A percentile compares a stretch with the other conserved stretches of the same genome.
These are phyloP conservation scores for Elaeis oleifera DNA, from an alignment of 202 grass and related monocot species.

Conservation along the genomic window DNA sequence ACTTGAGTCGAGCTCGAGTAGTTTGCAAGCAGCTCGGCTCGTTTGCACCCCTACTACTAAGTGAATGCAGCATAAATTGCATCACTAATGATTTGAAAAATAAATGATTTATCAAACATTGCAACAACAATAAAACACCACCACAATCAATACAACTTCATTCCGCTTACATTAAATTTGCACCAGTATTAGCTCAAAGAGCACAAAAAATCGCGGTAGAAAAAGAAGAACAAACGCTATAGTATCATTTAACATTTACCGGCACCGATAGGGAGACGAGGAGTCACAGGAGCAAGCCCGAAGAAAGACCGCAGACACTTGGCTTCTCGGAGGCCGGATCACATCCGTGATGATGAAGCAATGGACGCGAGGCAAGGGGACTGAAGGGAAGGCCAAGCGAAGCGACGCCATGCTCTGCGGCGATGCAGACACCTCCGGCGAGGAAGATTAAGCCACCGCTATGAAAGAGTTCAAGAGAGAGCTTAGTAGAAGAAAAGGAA, in stretches of 20 bases:
- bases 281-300: constrained; percentile 31
- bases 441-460: constrained; percentile 31
- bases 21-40: no score
- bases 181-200: not conserved
- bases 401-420: constrained; percentile 45
- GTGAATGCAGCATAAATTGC: no score
- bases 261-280: not conserved
- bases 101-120: no score
- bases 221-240: not conserved
- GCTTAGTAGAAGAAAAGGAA: no score
- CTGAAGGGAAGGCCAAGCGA: constrained; percentile 11
- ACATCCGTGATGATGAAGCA: constrained; percentile 5
- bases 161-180: no score
- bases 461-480: constrained; percentile 8
- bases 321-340: constrained; percentile 22
- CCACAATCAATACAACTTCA: no score
- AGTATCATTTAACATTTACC: constrained; percentile 12
- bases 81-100: no score
- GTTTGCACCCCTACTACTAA: no score
- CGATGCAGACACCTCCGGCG: constrained; percentile 15
- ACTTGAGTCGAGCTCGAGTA: no score
- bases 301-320: constrained; percentile 37
- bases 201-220: not conserved
- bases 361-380: constrained; percentile 16
- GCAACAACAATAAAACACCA: no score